These are phyloP conservation scores for Pistacia vera DNA, from an alignment of 345 rosid species.

Conservation along the genomic window DNA sequence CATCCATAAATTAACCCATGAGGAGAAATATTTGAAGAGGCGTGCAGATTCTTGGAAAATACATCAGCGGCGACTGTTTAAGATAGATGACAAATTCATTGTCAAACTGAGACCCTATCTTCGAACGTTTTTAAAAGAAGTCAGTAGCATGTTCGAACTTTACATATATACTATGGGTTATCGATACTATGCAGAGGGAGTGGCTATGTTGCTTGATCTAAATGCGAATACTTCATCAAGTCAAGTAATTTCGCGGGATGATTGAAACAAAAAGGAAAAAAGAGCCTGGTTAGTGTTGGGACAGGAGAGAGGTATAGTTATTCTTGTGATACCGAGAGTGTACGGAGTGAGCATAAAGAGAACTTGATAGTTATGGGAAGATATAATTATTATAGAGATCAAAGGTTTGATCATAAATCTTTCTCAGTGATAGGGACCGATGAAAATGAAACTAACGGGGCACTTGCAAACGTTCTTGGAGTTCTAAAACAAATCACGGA, in stretches of 20 bases:
- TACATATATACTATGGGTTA: slow-evolving; percentile 25
- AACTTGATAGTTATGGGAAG: slow-evolving; percentile 12
- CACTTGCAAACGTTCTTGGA: slow-evolving; percentile 2
- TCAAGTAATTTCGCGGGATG: slow-evolving; percentile 15
- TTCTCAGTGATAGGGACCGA: slow-evolving; percentile 4
- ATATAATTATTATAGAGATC: neutral
- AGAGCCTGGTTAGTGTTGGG: slow-evolving; percentile 22
- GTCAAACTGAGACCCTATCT: slow-evolving; percentile 29
- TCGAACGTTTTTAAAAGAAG: slow-evolving; percentile 20
- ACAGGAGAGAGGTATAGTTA: neutral
- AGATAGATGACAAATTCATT: neutral
- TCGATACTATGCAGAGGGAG: neutral
- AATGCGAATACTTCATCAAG: slow-evolving; percentile 1
- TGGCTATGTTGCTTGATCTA: slow-evolving; percentile 14
- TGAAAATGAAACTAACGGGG: slow-evolving; percentile 18
- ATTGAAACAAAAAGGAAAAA: neutral
- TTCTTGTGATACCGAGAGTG: slow-evolving; percentile 17
- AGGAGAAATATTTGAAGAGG: slow-evolving; percentile 6
- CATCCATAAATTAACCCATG: neutral
- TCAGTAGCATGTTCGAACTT: slow-evolving; percentile 24
- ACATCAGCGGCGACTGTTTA: neutral
- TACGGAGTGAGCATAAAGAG: slow-evolving; percentile 8
- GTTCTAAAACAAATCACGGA: slow-evolving; percentile 8
- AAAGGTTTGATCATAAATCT: neutral
- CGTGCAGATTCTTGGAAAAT: neutral